Conservation (phyloP, 2,329 filamentous ascomycete genomes). For the Periconia sp. region DNA sequence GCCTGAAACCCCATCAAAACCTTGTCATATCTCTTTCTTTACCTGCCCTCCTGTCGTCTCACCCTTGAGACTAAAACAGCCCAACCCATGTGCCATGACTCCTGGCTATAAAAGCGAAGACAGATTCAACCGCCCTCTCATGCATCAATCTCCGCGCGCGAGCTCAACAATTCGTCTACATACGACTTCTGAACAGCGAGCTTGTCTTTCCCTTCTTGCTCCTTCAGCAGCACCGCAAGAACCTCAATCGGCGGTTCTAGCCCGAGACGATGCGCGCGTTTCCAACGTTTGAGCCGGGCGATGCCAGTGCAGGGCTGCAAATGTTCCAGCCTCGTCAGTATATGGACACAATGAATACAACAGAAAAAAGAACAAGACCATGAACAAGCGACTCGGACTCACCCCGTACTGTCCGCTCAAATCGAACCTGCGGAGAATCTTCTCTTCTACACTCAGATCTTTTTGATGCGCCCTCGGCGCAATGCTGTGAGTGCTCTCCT, state of each 20-base stretch:
- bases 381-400: conserved; percentile 49
- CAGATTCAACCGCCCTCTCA: conserved; percentile 4
- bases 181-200: conserved; percentile 66
- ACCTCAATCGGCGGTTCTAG: conserved; percentile 90
- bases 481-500: conserved; percentile 66
- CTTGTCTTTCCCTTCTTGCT: conserved; percentile 59
- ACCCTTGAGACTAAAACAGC: too few species aligned
- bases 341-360: not conserved
- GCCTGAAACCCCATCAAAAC: not conserved
- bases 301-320: conserved; percentile 87
- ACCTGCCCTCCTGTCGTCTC: too few species aligned
- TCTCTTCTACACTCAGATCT: conserved; percentile 72
- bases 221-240: conserved; percentile 77
- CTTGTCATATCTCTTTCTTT: too few species aligned
- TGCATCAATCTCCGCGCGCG: conserved; percentile 44
- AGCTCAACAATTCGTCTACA: conserved; percentile 67
- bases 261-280: conserved; percentile 77
- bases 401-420: conserved; percentile 90
- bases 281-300: conserved; percentile 79
- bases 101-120: not conserved
- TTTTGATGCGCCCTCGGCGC: conserved; percentile 77
- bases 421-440: conserved; percentile 89
- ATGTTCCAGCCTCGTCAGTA: not conserved
- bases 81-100: too few species aligned
- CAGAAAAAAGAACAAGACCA: not conserved